A percentile compares a stretch with the other conserved stretches of the same genome.
phyloP scores from a whole-genome alignment of 2,329 filamentous ascomycete species.

The Paracamarosporium sp. region DNA sequence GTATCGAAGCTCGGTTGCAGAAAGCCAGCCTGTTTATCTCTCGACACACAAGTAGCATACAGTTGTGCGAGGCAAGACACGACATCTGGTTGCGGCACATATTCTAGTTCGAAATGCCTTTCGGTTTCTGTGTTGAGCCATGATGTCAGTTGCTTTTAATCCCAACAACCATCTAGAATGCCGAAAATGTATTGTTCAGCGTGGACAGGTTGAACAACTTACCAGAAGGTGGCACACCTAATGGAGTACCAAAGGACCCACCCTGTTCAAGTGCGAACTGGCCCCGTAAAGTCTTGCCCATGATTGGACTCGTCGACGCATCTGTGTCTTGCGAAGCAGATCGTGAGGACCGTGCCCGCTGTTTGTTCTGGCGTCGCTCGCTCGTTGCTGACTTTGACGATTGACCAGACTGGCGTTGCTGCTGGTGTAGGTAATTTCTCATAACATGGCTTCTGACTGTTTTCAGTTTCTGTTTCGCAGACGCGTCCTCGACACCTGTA shows the following conservation, averaged over 20 bases:
- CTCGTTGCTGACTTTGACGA: conserved; percentile 14
- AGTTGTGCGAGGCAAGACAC: conserved; percentile 14
- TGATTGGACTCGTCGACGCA: not conserved
- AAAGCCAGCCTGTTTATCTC: conserved; percentile 17
- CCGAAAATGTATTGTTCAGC: not conserved
- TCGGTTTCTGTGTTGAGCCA: conserved; percentile 11
- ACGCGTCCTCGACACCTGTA: conserved; percentile 22
- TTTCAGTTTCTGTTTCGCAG: conserved; percentile 25
- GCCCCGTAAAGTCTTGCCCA: not conserved
- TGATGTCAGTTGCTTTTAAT: not conserved
- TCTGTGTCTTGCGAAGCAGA: conserved; percentile 17
- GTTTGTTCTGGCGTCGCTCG: not conserved
- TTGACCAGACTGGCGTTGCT: conserved; percentile 6
- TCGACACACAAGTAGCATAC: conserved; percentile 16
- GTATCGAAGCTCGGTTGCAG: conserved; percentile 24
- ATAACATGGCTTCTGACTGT: conserved; percentile 33
- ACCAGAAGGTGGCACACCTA: conserved; percentile 1
- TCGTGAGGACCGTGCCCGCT: conserved; percentile 11
- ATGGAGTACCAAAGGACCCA: conserved; percentile 11
- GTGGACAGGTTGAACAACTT: not conserved
- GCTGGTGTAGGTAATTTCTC: conserved; percentile 28
- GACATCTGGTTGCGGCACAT: conserved; percentile 16
- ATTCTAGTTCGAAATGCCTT: conserved; percentile 12
- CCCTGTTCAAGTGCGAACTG: conserved; percentile 1
- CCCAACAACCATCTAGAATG: not conserved